Percentiles rank a stretch among this genome's conserved stretches.
Evolutionary conservation across 495 filamentous ascomycete genomes (phyloP).

Genomic region (Amphirosellinia nigrospora): DNA sequence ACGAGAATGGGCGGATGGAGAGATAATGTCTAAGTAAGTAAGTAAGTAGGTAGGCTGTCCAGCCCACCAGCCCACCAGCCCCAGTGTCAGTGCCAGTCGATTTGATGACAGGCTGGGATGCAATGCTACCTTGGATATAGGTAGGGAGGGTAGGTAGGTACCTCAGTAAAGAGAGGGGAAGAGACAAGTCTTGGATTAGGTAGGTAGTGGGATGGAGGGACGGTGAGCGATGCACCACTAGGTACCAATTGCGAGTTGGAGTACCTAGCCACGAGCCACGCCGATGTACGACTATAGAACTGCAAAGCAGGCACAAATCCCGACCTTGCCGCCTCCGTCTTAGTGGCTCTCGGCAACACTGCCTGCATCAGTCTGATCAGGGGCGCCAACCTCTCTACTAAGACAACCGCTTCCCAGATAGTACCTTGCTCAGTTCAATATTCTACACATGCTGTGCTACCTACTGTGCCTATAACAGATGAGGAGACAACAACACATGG

Average conservation of each 20-base stretch:
- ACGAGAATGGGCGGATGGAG: background rate
- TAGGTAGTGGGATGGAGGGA: constrained; percentile 10
- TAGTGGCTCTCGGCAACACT: constrained; percentile 22
- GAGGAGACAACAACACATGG: background rate
- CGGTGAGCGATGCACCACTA: constrained; percentile 14
- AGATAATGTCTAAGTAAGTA: no score
- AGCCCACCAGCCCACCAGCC: background rate
- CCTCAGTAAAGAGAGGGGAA: no score
- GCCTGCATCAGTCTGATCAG: constrained; percentile 19
- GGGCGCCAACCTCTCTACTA: constrained; percentile 3
- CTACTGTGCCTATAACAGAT: no score
- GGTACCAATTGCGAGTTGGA: background rate
- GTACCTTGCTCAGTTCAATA: background rate
- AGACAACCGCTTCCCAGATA: background rate
- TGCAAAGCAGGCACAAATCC: constrained; percentile 15
- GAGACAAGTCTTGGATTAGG: no score
- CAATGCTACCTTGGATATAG: background rate
- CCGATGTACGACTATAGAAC: background rate
- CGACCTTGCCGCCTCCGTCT: constrained; percentile 20
- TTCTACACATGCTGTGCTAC: no score
- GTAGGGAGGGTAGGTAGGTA: no score
- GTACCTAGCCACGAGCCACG: background rate
- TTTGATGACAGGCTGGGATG: constrained; percentile 12
- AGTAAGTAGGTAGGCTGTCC: no score
- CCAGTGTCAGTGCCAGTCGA: constrained; percentile 8